Conservation (phyloP, 2,329 filamentous ascomycete species). For the Ceratocystis albifundus region DNA sequence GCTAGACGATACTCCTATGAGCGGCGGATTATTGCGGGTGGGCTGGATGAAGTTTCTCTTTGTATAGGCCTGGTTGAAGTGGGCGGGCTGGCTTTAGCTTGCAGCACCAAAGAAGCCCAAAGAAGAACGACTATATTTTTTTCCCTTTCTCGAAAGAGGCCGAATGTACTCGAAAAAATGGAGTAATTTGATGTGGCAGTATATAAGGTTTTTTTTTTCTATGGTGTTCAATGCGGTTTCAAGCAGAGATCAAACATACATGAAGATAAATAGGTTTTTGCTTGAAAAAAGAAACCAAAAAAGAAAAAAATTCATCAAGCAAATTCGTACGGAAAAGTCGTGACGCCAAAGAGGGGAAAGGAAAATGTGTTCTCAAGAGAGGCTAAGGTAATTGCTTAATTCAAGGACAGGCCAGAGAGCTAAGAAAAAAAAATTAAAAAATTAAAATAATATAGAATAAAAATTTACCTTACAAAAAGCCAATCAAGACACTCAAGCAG, state of each 20-base stretch:
- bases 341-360: neutral
- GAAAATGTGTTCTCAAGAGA: neutral
- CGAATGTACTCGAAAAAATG: conserved; percentile 7
- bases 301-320: conserved; percentile 1
- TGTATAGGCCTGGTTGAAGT: neutral
- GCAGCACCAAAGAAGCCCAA: conserved; percentile 1
- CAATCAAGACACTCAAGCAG: too few species aligned
- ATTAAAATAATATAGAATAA: too few species aligned
- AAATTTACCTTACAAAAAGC: too few species aligned
- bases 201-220: too few species aligned
- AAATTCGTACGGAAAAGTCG: neutral
- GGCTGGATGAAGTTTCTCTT: conserved; percentile 1
- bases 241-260: conserved; percentile 8
- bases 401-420: neutral
- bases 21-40: conserved; percentile 10
- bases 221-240: neutral
- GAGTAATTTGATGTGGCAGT: neutral
- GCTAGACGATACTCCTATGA: neutral
- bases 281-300: neutral
- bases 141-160: conserved; percentile 13
- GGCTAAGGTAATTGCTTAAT: neutral
- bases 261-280: neutral
- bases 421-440: neutral
- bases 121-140: neutral
- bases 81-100: conserved; percentile 9